Evolutionary conservation across 2,329 filamentous ascomycete species (phyloP).

Genomic region (Sclerotinia trifoliorum): DNA sequence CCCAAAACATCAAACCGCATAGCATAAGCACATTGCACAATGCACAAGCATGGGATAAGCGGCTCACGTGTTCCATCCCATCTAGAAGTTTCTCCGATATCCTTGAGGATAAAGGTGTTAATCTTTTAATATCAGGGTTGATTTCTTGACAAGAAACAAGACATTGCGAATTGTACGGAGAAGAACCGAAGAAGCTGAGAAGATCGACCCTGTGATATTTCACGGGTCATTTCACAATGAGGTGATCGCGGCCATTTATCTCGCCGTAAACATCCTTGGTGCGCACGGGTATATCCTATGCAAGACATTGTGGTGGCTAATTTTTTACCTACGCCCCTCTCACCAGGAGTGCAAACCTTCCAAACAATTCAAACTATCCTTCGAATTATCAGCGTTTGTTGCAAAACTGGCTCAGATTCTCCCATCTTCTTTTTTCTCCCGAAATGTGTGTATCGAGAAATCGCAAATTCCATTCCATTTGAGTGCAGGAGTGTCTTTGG

Average conservation of each 20-base stretch:
- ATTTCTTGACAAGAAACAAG: background rate
- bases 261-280: slow-evolving; percentile 9
- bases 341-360: background rate
- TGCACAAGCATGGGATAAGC: slow-evolving; percentile 12
- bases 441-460: background rate
- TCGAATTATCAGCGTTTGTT: slow-evolving; percentile 1
- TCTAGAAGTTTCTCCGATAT: slow-evolving; percentile 4
- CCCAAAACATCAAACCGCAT: slow-evolving; percentile 19
- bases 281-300: slow-evolving; percentile 14
- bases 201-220: slow-evolving; percentile 6
- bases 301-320: slow-evolving; percentile 13
- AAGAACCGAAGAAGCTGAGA: slow-evolving; percentile 13
- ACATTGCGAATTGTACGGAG: slow-evolving; percentile 6
- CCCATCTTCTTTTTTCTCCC: background rate
- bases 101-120: background rate
- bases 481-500: background rate
- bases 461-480: background rate
- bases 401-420: background rate
- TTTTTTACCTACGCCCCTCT: background rate
- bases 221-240: background rate
- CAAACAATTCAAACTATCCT: background rate
- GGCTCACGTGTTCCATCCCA: slow-evolving; percentile 15
- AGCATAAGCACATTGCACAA: slow-evolving; percentile 1
- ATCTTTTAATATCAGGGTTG: background rate
- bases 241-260: slow-evolving; percentile 11